A percentile compares a stretch with the other conserved stretches of the same genome.
Conservation (phyloP, 1,139 yeast species). For the Suhomyces choctaworum region DNA sequence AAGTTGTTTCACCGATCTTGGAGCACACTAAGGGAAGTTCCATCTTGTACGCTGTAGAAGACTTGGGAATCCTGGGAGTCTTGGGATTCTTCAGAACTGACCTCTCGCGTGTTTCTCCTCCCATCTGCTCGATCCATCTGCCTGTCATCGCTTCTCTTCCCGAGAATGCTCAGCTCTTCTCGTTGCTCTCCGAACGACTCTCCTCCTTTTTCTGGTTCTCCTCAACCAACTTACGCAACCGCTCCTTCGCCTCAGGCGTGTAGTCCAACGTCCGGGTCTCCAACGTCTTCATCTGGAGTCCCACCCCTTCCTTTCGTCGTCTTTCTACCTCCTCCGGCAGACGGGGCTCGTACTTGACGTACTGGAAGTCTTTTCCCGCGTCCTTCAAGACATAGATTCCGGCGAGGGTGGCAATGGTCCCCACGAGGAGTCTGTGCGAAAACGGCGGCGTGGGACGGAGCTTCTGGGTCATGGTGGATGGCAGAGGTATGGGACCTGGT, state of each 20-base stretch:
- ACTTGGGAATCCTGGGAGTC: too few species aligned
- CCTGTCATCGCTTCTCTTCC: too few species aligned
- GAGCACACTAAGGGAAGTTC: too few species aligned
- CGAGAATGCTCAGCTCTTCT: too few species aligned
- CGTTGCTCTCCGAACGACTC: too few species aligned
- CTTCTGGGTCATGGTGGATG: constrained; percentile 8
- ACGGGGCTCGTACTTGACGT: constrained; percentile 41
- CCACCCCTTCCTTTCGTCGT: constrained; percentile 34
- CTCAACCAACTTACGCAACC: constrained; percentile 26
- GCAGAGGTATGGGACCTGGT: too few species aligned
- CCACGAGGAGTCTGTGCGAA: constrained; percentile 35
- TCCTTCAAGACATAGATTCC: constrained; percentile 37
- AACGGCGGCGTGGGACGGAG: constrained; percentile 39
- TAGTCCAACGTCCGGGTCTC: constrained; percentile 44
- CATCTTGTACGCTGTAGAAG: too few species aligned
- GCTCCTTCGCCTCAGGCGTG: constrained; percentile 46
- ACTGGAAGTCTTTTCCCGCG: constrained; percentile 43
- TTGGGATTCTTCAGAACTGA: too few species aligned
- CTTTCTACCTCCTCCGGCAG: constrained; percentile 42
- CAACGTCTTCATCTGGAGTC: constrained; percentile 31
- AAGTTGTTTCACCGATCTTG: too few species aligned
- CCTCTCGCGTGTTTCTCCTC: too few species aligned
- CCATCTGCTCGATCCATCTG: too few species aligned
- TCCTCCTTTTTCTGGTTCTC: constrained; percentile 19
- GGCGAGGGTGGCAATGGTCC: constrained; percentile 36